phyloP scores from a whole-genome alignment of 2,329 filamentous ascomycete genomes.

The Stachybotrys elegans region DNA sequence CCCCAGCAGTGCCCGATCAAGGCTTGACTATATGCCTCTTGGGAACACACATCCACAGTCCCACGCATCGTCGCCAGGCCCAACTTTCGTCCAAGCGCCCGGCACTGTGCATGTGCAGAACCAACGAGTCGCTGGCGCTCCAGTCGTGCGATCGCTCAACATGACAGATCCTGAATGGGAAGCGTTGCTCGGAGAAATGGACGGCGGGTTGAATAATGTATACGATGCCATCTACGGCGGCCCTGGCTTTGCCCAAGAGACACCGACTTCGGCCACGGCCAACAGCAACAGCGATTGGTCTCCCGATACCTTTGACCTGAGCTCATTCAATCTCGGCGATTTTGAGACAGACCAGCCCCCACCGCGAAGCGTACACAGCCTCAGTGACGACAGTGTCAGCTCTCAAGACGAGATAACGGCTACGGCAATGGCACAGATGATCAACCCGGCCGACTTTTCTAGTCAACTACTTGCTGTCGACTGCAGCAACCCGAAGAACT shows the following conservation, averaged over 20 bases:
- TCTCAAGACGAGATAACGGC: slow-evolving; percentile 47
- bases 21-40: slow-evolving; percentile 57
- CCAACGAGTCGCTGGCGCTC: not conserved
- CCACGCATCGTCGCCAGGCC: slow-evolving; percentile 44
- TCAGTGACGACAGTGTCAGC: slow-evolving; percentile 55
- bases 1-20: slow-evolving; percentile 23
- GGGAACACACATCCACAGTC: slow-evolving; percentile 39
- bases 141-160: slow-evolving; percentile 17
- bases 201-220: slow-evolving; percentile 76
- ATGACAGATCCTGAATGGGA: slow-evolving; percentile 67
- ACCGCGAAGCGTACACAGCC: slow-evolving; percentile 49
- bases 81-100: slow-evolving; percentile 32
- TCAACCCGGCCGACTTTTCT: slow-evolving; percentile 28
- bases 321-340: slow-evolving; percentile 46
- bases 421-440: slow-evolving; percentile 39
- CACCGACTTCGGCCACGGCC: slow-evolving; percentile 38
- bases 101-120: not conserved
- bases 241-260: slow-evolving; percentile 38
- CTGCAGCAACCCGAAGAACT: slow-evolving; percentile 13
- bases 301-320: slow-evolving; percentile 52
- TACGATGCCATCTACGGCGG: slow-evolving; percentile 79
- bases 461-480: slow-evolving; percentile 18
- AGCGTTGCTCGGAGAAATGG: slow-evolving; percentile 71
- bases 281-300: slow-evolving; percentile 44
- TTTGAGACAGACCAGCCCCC: slow-evolving; percentile 34